Evolutionary conservation across 2,329 filamentous ascomycete genomes (phyloP).

Genomic region (Fusarium penzigii): DNA sequence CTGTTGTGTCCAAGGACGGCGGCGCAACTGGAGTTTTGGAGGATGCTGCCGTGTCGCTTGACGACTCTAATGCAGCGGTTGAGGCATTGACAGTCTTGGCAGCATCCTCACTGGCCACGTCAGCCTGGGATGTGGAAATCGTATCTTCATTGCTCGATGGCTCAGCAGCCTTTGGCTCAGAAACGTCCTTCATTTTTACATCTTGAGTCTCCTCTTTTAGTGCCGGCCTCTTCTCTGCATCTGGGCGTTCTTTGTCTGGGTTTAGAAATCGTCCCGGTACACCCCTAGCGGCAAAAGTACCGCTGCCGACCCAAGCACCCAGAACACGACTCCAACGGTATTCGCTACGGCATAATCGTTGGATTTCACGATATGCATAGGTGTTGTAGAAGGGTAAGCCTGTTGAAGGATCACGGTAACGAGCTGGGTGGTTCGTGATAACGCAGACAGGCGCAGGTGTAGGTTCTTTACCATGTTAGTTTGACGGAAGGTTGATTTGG

Average conservation of each 20-base stretch:
- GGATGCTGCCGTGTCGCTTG: background rate
- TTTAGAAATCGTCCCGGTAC: conserved; percentile 76
- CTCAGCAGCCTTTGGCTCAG: conserved; percentile 12
- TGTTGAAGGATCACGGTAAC: conserved; percentile 82
- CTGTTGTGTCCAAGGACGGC: background rate
- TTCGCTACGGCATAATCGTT: conserved; percentile 69
- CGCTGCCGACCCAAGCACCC: conserved; percentile 79
- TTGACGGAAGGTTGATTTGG: background rate
- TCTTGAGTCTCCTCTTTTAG: conserved; percentile 6
- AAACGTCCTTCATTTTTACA: conserved; percentile 17
- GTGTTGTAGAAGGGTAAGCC: conserved; percentile 79
- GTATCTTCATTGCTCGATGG: conserved; percentile 10
- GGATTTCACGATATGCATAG: conserved; percentile 80
- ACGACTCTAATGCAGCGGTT: background rate
- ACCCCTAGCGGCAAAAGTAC: conserved; percentile 65
- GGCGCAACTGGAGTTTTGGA: background rate
- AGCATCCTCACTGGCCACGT: conserved; percentile 1
- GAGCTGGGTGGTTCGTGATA: conserved; percentile 79
- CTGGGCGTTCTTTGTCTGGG: conserved; percentile 33
- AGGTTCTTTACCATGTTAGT: conserved; percentile 43
- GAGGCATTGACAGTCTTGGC: conserved; percentile 14
- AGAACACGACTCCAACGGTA: conserved; percentile 82
- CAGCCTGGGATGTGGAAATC: background rate
- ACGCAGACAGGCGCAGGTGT: conserved; percentile 64
- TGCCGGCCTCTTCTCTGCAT: conserved; percentile 19